These are phyloP conservation scores for Mycena amicta DNA, from an alignment of 768 basidiomycete species.

Conservation along the genomic window DNA sequence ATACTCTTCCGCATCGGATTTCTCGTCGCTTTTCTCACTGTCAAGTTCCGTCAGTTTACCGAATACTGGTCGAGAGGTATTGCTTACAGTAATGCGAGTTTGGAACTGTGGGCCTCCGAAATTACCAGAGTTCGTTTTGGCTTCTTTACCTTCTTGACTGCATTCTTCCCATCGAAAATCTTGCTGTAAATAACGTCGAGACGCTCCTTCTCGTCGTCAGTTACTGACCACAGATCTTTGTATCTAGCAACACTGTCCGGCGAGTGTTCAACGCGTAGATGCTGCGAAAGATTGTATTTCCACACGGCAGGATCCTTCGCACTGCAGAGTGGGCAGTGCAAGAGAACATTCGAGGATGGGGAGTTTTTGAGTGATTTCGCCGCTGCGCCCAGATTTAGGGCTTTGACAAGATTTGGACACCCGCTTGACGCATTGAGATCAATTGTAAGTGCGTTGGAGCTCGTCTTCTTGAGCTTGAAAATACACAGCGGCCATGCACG, in stretches of 20 bases:
- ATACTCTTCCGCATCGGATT: no score
- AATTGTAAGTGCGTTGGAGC: no score
- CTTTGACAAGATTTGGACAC: no score
- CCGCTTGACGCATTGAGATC: no score
- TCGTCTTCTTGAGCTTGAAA: no score
- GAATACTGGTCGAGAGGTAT: no score
- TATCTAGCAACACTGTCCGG: no score
- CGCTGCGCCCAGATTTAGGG: background rate
- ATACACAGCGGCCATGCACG: constrained; percentile 6
- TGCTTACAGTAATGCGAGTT: background rate
- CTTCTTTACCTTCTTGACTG: background rate
- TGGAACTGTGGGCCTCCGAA: background rate
- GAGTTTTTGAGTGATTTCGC: background rate
- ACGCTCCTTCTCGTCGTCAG: no score
- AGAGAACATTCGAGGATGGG: constrained; percentile 7
- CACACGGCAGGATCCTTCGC: background rate
- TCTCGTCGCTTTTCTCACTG: no score
- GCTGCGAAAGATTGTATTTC: constrained; percentile 3
- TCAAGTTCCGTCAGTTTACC: no score
- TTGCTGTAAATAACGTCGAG: background rate
- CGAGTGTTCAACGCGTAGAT: constrained; percentile 1
- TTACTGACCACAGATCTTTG: no score
- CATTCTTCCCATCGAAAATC: background rate
- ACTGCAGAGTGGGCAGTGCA: background rate
- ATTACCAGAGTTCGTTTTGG: background rate